Evolutionary conservation across 352 stramenopile species (phyloP), one percentile per base, ranked within the genome.

Genomic region (Phytopythium delawarense): DNA sequence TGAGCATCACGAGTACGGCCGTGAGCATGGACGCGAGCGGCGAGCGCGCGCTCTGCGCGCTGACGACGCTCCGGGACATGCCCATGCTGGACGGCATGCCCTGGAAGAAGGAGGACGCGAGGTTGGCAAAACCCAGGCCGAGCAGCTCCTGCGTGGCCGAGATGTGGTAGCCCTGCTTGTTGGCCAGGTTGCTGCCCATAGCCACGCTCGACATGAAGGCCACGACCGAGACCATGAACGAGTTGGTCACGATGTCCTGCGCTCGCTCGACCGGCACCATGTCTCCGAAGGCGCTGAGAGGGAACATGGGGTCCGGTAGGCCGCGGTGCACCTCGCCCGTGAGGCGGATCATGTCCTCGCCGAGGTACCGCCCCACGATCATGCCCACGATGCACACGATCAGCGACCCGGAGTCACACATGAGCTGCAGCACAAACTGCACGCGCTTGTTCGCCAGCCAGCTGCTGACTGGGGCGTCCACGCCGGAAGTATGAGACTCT

Each of bases 181-280:
- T 79, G 0, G 91, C 91, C 20, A 98, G 64, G 45, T 84, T 80
- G 60, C 96, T 96, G 35, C 84, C 88, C 55, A 97, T 96, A 5
- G 89, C 88, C 68, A 97, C 81, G 46, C 86, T 96, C 62, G 95
- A 88, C 80, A 97, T 96, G 76, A 97, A 98, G 25, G 89, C 91
- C n/a, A 98, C 81, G 63, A 97, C 77, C 1, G 78, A 76, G 62
- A 97, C 96, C 42, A 79, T 81, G 11, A 96, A 54, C 1, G 89
- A 82, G 54, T 92, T 78, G 37, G 78, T 63, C n/a, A 93, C 65
- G 7, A 98, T 66, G 21, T 79, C 61, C 35, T 79, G 69, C 13
- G 94, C 55, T 4, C 75, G 68, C 34, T 90, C 69, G 23, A 75
- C 74, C 3, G 80, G 72, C 50, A 92, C 81, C 7, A 82, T 32